Evolutionary conservation across 164 flowering plant species (phyloP).

Genomic region (Stephania yunnanensis): DNA sequence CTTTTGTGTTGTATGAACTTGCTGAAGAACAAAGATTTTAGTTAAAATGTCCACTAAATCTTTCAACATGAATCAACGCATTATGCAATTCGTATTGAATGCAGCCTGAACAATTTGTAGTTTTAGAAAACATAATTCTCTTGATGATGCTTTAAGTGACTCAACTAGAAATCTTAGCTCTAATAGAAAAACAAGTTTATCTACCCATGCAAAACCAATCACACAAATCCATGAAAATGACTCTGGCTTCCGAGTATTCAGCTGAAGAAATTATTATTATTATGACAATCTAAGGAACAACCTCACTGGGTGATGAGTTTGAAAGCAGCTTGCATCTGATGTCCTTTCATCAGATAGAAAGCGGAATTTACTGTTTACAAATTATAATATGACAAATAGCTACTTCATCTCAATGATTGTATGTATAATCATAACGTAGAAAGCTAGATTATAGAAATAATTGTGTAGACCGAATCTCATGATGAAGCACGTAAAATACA

Average conservation of each 20-base stretch:
- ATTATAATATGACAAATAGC: too few relatives aligned
- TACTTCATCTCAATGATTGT: too few relatives aligned
- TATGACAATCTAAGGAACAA: too few relatives aligned
- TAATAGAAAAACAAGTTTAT: too few relatives aligned
- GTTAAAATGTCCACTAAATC: neutral
- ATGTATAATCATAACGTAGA: too few relatives aligned
- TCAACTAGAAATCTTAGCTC: neutral
- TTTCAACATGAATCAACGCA: neutral
- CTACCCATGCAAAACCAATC: neutral
- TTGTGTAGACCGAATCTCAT: neutral
- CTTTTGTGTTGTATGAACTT: slow-evolving; percentile 27
- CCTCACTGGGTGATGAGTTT: neutral
- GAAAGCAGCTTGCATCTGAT: too few relatives aligned
- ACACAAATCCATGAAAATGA: neutral
- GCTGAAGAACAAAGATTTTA: slow-evolving; percentile 14
- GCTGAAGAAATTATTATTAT: too few relatives aligned
- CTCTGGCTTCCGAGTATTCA: neutral
- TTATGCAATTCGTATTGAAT: too few relatives aligned
- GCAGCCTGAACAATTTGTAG: neutral
- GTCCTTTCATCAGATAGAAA: too few relatives aligned
- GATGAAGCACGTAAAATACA: neutral
- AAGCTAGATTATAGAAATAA: too few relatives aligned
- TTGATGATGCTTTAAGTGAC: neutral
- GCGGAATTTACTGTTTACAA: too few relatives aligned
- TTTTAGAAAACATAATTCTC: neutral